Evolutionary conservation across 495 filamentous ascomycete species (phyloP), one percentile per base, ranked within the genome.

Genomic region (Penicillium cosmopolitanum): DNA sequence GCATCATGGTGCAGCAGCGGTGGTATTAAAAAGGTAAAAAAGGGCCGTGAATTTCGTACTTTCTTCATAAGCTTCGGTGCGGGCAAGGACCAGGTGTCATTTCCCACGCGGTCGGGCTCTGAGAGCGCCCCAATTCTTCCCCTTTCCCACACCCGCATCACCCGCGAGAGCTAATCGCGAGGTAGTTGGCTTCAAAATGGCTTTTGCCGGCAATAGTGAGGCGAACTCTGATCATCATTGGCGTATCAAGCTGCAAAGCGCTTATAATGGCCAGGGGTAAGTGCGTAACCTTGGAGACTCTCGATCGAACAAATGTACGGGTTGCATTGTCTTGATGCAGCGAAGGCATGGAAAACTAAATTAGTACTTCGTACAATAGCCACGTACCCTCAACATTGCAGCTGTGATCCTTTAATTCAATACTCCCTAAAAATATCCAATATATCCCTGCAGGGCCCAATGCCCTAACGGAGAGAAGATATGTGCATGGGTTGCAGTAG

Each of bases 61-160:
- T 48, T 48, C 3, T 48, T 11, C 19, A 28, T 9, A 28, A 28
- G 46, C 43, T 15, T 19, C 48, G 25, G 38, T 12, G 34, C 34
- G 50, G 43, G 66, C 63, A 68, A 63, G 63, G 62, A 38, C 60
- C 66, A 62, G 23, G 60, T 68, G 63, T 66, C 66, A 64, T 51
- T 35, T 50, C 6, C 63, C 63, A 69, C 64, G 66, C 63, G 63
- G 50, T 10, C 50, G 46, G 40, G 58, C 53, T 50, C 59, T 52
- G 58, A 47, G 64, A 44, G 42, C n/a, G 42, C 5, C 36, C 36
- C 42, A 19, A 53, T 18, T 25, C 25, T 40, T 15, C 42, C 33
- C 34, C 42, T 64, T 63, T 64, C 48, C 36, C 12, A 21, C n/a
- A 47, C 33, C 51, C 63, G 55, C 60, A 61, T 52, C 55, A 63